Base-by-base conservation (phyloP, 1,284 basidiomycete species). In the Tranzscheliella williamsii region DNA sequence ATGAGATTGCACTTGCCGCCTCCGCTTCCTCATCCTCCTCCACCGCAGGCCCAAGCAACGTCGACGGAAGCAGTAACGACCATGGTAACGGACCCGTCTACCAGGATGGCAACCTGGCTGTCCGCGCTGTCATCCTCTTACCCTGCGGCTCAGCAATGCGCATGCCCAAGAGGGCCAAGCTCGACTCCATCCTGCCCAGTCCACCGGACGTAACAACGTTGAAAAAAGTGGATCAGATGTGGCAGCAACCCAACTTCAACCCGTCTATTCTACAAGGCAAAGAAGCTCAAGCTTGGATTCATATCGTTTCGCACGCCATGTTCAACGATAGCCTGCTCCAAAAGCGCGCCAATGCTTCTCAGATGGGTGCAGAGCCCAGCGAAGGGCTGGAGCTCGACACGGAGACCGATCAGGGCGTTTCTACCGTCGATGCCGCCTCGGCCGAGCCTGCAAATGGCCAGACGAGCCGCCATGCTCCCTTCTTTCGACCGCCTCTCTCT, bases 41-140 rank as follows among this genome's bases (percentile, higher is more conserved):
- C 21, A 21, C 17, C 21, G 45, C 42, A 32, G n/a, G n/a, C n/a
- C n/a, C n/a, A n/a, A n/a, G n/a, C n/a, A n/a, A n/a, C n/a, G n/a
- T n/a, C n/a, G n/a, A n/a, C n/a, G n/a, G n/a, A n/a, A n/a, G n/a
- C n/a, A n/a, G n/a, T n/a, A n/a, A n/a, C n/a, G n/a, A n/a, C n/a
- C n/a, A n/a, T n/a, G 38, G 41, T 32, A 80, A 82, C 3, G 24
- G 43, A 12, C 81, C 81, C 0, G 77, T 85, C 24, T 89, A 82
- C 76, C 78, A 80, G 50, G 89, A 90, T 70, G 80, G 83, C 23
- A 84, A 85, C 57, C 76, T 90, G 43, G 81, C 83, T 1, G 81
- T 89, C 11, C 87, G 85, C 65, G 82, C 83, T 1, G 79, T 89
- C 34, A 83, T 86, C 1, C 64, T 87, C 7, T 65, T 79, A n/a